Conservation (phyloP, 257 asterid genomes). For the Mitragyna speciosa region DNA sequence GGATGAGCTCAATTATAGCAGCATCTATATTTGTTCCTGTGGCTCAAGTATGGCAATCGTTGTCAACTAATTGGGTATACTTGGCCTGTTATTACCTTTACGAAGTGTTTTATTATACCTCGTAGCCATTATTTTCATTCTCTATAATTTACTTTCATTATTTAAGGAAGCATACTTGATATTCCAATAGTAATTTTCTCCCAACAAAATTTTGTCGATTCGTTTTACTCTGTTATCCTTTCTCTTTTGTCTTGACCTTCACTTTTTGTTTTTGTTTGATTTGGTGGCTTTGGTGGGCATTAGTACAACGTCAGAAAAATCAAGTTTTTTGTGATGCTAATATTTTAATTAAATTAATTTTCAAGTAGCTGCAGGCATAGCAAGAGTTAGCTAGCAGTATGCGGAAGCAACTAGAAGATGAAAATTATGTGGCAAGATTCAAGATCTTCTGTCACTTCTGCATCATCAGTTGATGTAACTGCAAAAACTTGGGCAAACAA, state of each 20-base stretch:
- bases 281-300: background rate
- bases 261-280: no score
- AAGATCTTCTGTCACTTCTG: slow-evolving; percentile 30
- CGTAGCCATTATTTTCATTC: background rate
- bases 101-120: background rate
- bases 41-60: background rate
- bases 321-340: background rate
- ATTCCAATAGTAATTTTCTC: background rate
- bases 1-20: background rate
- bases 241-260: background rate
- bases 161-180: background rate
- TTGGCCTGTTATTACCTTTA: background rate
- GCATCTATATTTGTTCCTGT: background rate
- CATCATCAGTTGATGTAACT: slow-evolving; percentile 27
- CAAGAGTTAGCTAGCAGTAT: slow-evolving; percentile 59
- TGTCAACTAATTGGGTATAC: background rate
- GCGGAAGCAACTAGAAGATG: slow-evolving; percentile 50
- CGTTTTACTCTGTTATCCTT: background rate
- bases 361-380: slow-evolving; percentile 86
- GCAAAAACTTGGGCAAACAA: slow-evolving; percentile 36
- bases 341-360: slow-evolving; percentile 16
- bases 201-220: background rate
- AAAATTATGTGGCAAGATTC: slow-evolving; percentile 48
- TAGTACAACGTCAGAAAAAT: background rate
- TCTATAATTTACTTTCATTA: background rate